phyloP scores from a whole-genome alignment of 768 basidiomycete genomes.

The Mycena indigotica region DNA sequence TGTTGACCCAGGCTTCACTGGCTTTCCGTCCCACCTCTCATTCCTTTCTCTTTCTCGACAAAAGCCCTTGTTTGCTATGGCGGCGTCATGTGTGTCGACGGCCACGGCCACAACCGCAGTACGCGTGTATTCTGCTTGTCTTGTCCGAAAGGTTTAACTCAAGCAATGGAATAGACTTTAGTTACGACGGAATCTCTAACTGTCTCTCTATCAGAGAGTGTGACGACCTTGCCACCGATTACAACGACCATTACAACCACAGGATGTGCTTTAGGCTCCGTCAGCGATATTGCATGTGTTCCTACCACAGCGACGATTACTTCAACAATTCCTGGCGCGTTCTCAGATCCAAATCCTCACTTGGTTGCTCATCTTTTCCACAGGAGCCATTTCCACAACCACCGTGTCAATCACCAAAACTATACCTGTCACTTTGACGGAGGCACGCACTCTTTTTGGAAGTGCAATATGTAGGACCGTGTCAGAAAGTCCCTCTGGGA shows the following conservation, averaged over 20 bases:
- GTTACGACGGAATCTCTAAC: conserved; percentile 36
- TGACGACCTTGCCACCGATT: conserved; percentile 33
- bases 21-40: neutral
- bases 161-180: conserved; percentile 19
- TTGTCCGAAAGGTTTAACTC: neutral
- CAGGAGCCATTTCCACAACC: conserved; percentile 30
- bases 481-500: conserved; percentile 24
- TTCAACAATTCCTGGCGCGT: conserved; percentile 40
- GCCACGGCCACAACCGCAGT: neutral
- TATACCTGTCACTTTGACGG: conserved; percentile 33
- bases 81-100: neutral
- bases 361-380: neutral
- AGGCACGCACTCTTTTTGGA: conserved; percentile 45
- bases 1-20: neutral
- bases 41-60: neutral
- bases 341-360: neutral
- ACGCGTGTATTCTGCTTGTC: neutral
- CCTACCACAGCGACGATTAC: conserved; percentile 30
- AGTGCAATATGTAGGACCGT: conserved; percentile 8
- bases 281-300: conserved; percentile 25
- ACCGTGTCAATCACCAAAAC: conserved; percentile 45
- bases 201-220: conserved; percentile 40
- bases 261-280: conserved; percentile 36
- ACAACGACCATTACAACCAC: conserved; percentile 35
- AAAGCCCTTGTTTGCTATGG: neutral